These are phyloP conservation scores for Cyberlindnera subsufficiens DNA, from an alignment of 805 yeast genomes.

Conservation along the genomic window DNA sequence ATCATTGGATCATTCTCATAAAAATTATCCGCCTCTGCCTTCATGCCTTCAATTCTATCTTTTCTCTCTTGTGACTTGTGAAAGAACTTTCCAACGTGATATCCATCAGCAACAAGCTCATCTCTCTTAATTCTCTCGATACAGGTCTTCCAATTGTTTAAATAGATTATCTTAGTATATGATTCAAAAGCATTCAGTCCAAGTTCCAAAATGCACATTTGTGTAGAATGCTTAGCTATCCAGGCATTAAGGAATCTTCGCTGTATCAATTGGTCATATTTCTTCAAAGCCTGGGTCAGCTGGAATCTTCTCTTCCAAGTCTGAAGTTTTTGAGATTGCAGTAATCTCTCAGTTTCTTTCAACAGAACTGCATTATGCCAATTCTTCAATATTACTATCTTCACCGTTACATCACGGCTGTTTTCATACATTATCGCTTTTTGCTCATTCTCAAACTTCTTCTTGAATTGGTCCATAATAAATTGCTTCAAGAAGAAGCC, in stretches of 20 bases:
- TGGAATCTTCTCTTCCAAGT: constrained; percentile 9
- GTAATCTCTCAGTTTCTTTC: background rate
- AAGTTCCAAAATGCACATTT: constrained; percentile 7
- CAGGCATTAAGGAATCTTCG: constrained; percentile 6
- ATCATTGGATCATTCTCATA: background rate
- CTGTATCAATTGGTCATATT: background rate
- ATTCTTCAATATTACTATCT: background rate
- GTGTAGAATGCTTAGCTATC: constrained; percentile 4
- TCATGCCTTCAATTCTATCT: background rate
- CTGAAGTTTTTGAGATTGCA: background rate
- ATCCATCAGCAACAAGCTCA: constrained; percentile 4
- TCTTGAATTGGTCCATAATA: constrained; percentile 13
- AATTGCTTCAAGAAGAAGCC: constrained; percentile 9
- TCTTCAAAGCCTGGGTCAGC: background rate
- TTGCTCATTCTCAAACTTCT: constrained; percentile 6
- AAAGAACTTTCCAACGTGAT: constrained; percentile 5
- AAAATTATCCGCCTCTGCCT: constrained; percentile 1
- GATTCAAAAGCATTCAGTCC: constrained; percentile 10
- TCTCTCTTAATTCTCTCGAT: background rate
- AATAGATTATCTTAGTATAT: constrained; percentile 14
- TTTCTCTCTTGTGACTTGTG: constrained; percentile 2
- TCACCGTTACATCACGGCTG: background rate
- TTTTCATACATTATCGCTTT: constrained; percentile 1
- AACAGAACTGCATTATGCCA: constrained; percentile 11
- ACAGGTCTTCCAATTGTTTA: constrained; percentile 15